Evolutionary conservation across 2,329 filamentous ascomycete species (phyloP).

Genomic region (Trichoderma cornu-damae): DNA sequence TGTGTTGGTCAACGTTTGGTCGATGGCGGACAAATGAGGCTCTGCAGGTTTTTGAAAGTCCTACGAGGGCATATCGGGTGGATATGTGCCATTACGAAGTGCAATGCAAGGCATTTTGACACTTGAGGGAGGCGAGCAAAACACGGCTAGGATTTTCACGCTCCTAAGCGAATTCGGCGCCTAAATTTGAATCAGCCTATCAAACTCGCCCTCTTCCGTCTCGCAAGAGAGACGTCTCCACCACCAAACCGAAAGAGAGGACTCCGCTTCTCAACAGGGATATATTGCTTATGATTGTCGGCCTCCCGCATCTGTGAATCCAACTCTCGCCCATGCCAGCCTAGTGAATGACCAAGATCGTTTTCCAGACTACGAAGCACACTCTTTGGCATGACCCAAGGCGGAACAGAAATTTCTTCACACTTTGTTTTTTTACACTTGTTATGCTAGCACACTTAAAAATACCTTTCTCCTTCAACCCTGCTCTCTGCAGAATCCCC

Average conservation of each 20-base stretch:
- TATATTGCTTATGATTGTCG: not conserved
- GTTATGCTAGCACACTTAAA: not conserved
- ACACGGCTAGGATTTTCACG: not conserved
- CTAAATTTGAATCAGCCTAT: not conserved
- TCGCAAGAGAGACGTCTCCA: not conserved
- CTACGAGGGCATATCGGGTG: not conserved
- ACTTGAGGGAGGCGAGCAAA: not conserved
- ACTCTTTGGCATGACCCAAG: not conserved
- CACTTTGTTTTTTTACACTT: not conserved
- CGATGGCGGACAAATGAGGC: not conserved
- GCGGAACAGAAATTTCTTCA: not conserved
- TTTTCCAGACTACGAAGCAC: not conserved
- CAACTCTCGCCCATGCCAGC: not conserved
- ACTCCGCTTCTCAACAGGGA: slow-evolving; percentile 1
- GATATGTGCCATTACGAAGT: not conserved
- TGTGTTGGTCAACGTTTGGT: slow-evolving; percentile 13
- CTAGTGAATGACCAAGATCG: not conserved
- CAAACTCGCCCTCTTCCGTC: not conserved
- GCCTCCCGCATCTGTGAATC: slow-evolving; percentile 1
- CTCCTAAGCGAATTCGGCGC: not conserved
- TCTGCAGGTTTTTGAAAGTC: not conserved
- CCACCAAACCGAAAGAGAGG: not conserved
- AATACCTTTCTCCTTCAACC: not conserved
- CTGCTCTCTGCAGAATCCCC: not conserved
- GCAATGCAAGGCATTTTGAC: not conserved